Evolutionary conservation across 495 filamentous ascomycete genomes (phyloP), one percentile per base, ranked within the genome.

Genomic region (Penicillium odoratum): DNA sequence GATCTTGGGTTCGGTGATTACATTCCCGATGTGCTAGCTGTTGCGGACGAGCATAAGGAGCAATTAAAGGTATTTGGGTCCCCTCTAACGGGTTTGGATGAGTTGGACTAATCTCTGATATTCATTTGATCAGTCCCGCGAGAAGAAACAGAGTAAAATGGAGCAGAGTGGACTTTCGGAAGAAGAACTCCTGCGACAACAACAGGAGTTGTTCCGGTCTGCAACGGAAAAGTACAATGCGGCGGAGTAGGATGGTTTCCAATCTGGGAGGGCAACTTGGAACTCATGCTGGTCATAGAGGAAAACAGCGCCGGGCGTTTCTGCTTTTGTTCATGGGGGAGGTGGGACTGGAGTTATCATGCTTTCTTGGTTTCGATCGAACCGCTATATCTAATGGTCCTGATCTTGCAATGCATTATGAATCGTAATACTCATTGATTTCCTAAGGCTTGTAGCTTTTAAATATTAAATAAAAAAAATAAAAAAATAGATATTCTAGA

Each of bases 111-210:
- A 52, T 5, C 15, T 46, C 48, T 10, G 21, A 21, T 1, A 21
- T 29, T 21, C 10, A n/a, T 46, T 10, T 59, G 6, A 5, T 5
- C 28, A 98, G 93, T 89, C 86, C 5, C 88, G 95, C 29, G 94
- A 98, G 78, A 96, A 96, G 82, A 96, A 96, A 68, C 87, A 93
- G 60, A 95, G 90, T 73, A 98, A 97, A 75, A 89, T 97, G 74
- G 94, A 97, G 67, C 86, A 91, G 68, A 96, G 91, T 69, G 94
- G 94, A 4, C 70, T 98, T 73, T 88, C 88, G 0, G 83, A 96
- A 69, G 94, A 95, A 64, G 88, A 98, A 72, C 82, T 98, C 21
- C 80, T 96, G 44, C 83, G 87, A 11, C 84, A 96, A 59, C 94
- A 98, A 67, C 85, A 92, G 76, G 90, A 94, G 69, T 83, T 97